Base-by-base conservation (phyloP, 2,329 filamentous ascomycete species). In the Epicoccum sorghinum region DNA sequence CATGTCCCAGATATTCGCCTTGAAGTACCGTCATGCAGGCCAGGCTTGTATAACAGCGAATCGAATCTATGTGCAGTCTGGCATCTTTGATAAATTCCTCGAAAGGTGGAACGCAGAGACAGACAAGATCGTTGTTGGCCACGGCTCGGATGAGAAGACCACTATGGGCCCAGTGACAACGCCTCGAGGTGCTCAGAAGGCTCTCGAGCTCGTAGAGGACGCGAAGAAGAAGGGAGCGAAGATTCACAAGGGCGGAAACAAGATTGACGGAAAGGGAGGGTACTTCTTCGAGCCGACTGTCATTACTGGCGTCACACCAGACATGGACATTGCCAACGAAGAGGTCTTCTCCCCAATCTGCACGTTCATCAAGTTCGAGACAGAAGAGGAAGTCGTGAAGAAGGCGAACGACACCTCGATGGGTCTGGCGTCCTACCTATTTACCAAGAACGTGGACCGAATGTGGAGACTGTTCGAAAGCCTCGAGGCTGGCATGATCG, bases 231-330 rank as follows among this genome's bases (percentile, higher is more conserved):
- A 83, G 35, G 88, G 88, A 3, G 89, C 84, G 1, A 82, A 82
- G 39, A 72, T 89, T n/a, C 75, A 89, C 1, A 75, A 86, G 18
- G 88, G 88, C 10, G 86, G 84, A 3, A 76, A 80, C 50, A 78
- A 76, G 46, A 66, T 78, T 1, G 79, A 81, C 2, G 69, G 68
- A 38, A 67, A 77, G 7, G 74, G 77, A 0, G 86, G 86, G 4
- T 90, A 87, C 73, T 91, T 89, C 78, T 89, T 89, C 72, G 80
- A 88, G 67, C 87, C 86, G 1, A 89, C 87, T 0, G 82, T 89
- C 50, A 80, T 90, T 36, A 80, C 80, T 0, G 81, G 82, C 4
- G 83, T 86, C 58, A 85, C 79, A 6, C 73, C 78, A 8, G 79
- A 85, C 2, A 88, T 89, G 85, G 69, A 78, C 57, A 77, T 81